Evolutionary conservation across 2,329 filamentous ascomycete genomes (phyloP).

Genomic region (Alternaria sp.): DNA sequence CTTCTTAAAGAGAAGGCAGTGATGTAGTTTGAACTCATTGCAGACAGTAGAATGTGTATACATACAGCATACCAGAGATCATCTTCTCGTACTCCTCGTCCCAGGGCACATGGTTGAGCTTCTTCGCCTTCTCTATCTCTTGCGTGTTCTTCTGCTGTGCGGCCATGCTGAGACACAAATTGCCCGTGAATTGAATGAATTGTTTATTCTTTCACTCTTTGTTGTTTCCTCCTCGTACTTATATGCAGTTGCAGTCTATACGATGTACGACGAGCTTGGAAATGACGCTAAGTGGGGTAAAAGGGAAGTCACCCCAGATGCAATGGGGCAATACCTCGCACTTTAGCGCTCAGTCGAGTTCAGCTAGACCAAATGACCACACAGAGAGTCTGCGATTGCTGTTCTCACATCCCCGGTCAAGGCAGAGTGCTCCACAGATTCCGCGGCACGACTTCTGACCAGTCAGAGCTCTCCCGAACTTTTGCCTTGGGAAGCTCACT

Average conservation of each 20-base stretch:
- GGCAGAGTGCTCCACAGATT: not conserved
- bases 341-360: conserved; percentile 17
- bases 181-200: not conserved
- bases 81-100: conserved; percentile 69
- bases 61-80: conserved; percentile 68
- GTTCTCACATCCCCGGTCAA: not conserved
- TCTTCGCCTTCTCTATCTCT: conserved; percentile 55
- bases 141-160: conserved; percentile 51
- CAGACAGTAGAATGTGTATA: not conserved
- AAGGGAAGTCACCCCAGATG: not conserved
- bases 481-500: not conserved
- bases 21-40: not conserved
- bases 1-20: not conserved
- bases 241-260: not conserved
- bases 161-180: conserved; percentile 37
- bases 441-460: conserved; percentile 17
- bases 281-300: conserved; percentile 25
- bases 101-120: conserved; percentile 60
- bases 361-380: not conserved
- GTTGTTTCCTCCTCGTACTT: not conserved
- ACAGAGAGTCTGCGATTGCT: not conserved
- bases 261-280: not conserved
- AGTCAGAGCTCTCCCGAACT: not conserved
- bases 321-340: conserved; percentile 31
- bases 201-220: not conserved